Base-by-base conservation (phyloP, 371 early-diverging fungal genomes). In the Nosema bombycis region DNA sequence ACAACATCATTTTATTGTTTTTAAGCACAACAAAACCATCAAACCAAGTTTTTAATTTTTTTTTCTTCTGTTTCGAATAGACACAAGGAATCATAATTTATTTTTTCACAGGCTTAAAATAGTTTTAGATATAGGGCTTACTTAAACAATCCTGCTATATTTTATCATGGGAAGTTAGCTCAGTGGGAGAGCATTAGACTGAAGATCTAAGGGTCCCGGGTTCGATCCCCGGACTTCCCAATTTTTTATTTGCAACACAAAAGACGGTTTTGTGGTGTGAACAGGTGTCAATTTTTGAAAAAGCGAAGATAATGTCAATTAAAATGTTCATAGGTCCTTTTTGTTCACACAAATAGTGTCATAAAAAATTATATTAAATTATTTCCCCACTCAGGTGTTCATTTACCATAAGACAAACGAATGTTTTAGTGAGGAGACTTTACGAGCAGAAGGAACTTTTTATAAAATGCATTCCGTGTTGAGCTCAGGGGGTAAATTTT, bases 121-220 rank as follows among this genome's bases (percentile, higher is more conserved):
- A 12, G 6, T 60, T n/a, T 12, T n/a, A 60, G 26, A n/a, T n/a
- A n/a, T 6, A 12, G 15, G 54, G 10, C n/a, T n/a, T n/a, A n/a
- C n/a, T n/a, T n/a, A n/a, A n/a, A n/a, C n/a, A n/a, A n/a, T n/a
- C n/a, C n/a, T n/a, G n/a, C n/a, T n/a, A n/a, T n/a, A n/a, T 18
- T 18, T 46, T 46, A 10, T 46, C 46, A 46, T 62, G 82, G 82
- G 72, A 70, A 72, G 69, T 63, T 82, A 82, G 82, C 82, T 82
- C 82, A 82, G 82, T 71, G 82, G 82, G 77, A 82, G 82, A 82
- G 82, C 82, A 78, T 82, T 78, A 71, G 82, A 82, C 79, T 82
- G 82, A 78, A 82, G 82, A 82, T 82, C 82, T 71, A 71, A 79
- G 66, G 78, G 82, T 82, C 82, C 79, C 82, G 79, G 78, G 82